Evolutionary conservation across 2,329 filamentous ascomycete genomes (phyloP).

Genomic region (Fusarium irregulare): DNA sequence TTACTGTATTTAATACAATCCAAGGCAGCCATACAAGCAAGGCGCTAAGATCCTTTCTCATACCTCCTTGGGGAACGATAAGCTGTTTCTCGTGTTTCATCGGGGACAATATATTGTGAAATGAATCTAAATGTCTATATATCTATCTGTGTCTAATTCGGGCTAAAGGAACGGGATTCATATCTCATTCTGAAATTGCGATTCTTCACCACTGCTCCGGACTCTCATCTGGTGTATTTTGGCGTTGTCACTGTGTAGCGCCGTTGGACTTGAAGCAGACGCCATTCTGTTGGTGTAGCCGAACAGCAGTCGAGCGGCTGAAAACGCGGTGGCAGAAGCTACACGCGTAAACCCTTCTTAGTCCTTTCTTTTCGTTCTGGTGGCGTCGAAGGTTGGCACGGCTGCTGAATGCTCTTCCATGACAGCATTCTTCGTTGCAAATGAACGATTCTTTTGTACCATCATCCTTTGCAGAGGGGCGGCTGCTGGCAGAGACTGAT

Average conservation of each 20-base stretch:
- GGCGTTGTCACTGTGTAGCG: background rate
- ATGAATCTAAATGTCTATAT: background rate
- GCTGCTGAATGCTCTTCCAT: slow-evolving; percentile 5
- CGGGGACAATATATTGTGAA: too few species aligned
- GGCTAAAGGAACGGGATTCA: background rate
- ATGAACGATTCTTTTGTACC: background rate
- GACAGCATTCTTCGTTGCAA: slow-evolving; percentile 5
- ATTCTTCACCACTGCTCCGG: background rate
- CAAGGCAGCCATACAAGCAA: too few species aligned
- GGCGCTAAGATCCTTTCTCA: too few species aligned
- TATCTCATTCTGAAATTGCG: background rate
- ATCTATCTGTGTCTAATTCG: background rate
- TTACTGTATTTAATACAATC: too few species aligned
- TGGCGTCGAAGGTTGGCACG: slow-evolving; percentile 9
- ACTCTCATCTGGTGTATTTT: background rate
- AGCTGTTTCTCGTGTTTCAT: fast-evolving
- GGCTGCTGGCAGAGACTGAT: background rate
- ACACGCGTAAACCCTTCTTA: background rate
- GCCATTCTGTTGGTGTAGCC: slow-evolving; percentile 3
- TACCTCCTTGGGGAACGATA: fast-evolving
- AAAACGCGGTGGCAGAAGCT: slow-evolving; percentile 2
- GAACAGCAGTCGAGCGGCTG: slow-evolving; percentile 3
- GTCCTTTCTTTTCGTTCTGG: slow-evolving; percentile 1
- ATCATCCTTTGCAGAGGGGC: background rate
- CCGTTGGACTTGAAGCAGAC: slow-evolving; percentile 1